These are phyloP conservation scores for Peterozyma toletana DNA, from an alignment of 805 yeast genomes.

Conservation along the genomic window DNA sequence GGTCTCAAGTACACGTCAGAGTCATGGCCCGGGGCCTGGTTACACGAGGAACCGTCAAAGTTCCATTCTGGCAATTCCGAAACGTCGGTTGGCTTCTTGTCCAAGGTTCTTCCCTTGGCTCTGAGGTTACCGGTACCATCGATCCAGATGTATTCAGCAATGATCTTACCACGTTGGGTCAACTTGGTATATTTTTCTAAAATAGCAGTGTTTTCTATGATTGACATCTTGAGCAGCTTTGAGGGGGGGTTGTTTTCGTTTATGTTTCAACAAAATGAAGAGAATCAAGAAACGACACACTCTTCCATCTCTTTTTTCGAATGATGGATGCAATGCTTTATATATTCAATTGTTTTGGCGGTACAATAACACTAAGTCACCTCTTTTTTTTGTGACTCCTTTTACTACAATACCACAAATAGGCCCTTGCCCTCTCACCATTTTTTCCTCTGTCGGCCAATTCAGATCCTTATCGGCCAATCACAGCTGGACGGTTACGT, in stretches of 20 bases:
- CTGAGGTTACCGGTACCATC: conserved; percentile 88
- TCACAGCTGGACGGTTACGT: not conserved
- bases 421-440: too few relatives aligned
- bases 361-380: not conserved
- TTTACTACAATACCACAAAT: too few relatives aligned
- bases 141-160: conserved; percentile 98
- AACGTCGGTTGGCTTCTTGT: conserved; percentile 56
- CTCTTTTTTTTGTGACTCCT: not conserved
- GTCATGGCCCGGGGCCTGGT: conserved; percentile 97
- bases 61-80: conserved; percentile 98
- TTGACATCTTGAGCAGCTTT: conserved; percentile 4
- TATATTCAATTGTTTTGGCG: not conserved
- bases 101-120: conserved; percentile 88
- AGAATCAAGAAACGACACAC: not conserved
- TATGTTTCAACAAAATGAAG: not conserved
- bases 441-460: not conserved
- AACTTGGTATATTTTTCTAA: conserved; percentile 77
- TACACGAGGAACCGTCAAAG: conserved; percentile 98
- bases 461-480: conserved; percentile 3
- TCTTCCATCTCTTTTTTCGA: not conserved
- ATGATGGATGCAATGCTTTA: not conserved
- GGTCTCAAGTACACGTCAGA: conserved; percentile 95
- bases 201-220: conserved; percentile 67
- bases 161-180: conserved; percentile 76
- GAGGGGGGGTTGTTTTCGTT: not conserved